A percentile compares a stretch with the other conserved stretches of the same genome.
Evolutionary conservation across 106 monocot species (phyloP).

Genomic region (Phalaenopsis equestris): DNA sequence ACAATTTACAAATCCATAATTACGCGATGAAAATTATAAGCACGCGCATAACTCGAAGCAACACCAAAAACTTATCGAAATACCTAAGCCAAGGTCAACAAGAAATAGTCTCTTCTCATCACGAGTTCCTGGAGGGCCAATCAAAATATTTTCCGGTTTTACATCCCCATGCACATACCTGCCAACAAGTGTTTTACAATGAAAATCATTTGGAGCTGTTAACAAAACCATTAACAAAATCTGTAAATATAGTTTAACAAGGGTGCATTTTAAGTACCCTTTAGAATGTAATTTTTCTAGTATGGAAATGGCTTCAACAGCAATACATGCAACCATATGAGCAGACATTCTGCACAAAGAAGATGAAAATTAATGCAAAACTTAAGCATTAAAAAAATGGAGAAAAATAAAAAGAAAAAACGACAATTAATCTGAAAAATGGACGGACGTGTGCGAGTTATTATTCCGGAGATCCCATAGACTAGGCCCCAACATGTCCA

Average conservation of each 20-base stretch:
- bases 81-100: slow-evolving; percentile 96
- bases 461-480: slow-evolving; percentile 90
- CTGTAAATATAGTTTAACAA: background rate
- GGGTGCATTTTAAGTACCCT: slow-evolving; percentile 23
- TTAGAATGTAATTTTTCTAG: slow-evolving; percentile 76
- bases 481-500: slow-evolving; percentile 91
- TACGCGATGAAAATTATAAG: background rate
- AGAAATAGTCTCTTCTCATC: slow-evolving; percentile 93
- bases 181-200: slow-evolving; percentile 1
- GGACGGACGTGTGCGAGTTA: slow-evolving; percentile 55
- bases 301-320: slow-evolving; percentile 73
- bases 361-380: background rate
- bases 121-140: slow-evolving; percentile 71
- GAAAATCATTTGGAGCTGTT: background rate
- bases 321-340: slow-evolving; percentile 78
- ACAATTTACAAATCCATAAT: background rate
- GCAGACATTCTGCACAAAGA: slow-evolving; percentile 45
- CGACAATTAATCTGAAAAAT: background rate
- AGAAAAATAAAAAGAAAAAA: background rate
- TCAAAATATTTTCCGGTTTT: slow-evolving; percentile 94
- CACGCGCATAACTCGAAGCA: background rate
- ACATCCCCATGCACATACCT: slow-evolving; percentile 99
- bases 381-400: background rate
- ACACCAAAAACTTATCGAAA: background rate
- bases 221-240: background rate